A percentile compares a stretch with the other conserved stretches of the same genome.
These are phyloP conservation scores for Trichomonascaceae sp. DNA, from an alignment of 1,139 yeast genomes.

Conservation along the genomic window DNA sequence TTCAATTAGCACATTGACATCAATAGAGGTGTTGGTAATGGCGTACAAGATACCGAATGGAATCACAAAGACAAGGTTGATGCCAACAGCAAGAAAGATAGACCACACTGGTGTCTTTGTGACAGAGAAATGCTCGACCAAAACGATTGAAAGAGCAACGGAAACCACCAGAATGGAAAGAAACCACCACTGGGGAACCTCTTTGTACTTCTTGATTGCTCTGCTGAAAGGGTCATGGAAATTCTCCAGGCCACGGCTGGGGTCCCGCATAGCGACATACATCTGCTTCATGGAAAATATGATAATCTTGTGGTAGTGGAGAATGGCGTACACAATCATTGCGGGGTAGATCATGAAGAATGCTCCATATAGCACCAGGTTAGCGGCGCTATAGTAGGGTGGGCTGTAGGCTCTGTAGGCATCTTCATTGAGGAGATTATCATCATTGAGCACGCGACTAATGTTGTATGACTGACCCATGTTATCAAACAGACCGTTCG, in stretches of 20 bases:
- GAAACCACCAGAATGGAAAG: slow-evolving; percentile 33
- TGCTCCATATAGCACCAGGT: slow-evolving; percentile 26
- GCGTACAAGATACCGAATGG: slow-evolving; percentile 36
- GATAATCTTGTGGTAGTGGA: slow-evolving; percentile 14
- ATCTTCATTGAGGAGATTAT: slow-evolving; percentile 22
- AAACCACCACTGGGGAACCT: slow-evolving; percentile 57
- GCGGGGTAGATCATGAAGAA: slow-evolving; percentile 22
- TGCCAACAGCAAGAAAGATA: slow-evolving; percentile 41
- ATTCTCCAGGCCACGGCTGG: slow-evolving; percentile 3
- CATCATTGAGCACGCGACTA: slow-evolving; percentile 29
- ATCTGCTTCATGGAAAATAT: slow-evolving; percentile 11
- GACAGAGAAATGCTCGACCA: slow-evolving; percentile 30
- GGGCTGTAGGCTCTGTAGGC: slow-evolving; percentile 31
- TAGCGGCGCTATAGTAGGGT: slow-evolving; percentile 33
- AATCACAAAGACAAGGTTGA: slow-evolving; percentile 41
- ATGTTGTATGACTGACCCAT: slow-evolving; percentile 34
- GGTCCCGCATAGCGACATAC: slow-evolving; percentile 4
- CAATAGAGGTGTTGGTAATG: slow-evolving; percentile 39
- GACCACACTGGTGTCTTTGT: slow-evolving; percentile 38
- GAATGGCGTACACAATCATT: slow-evolving; percentile 13
- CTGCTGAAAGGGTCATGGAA: slow-evolving; percentile 5
- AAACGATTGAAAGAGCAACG: slow-evolving; percentile 36
- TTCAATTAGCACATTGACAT: slow-evolving; percentile 42
- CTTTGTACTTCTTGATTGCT: slow-evolving; percentile 15
- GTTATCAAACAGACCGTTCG: slow-evolving; percentile 36